Percentiles rank a stretch among this genome's conserved stretches.
phyloP scores from a whole-genome alignment of 2,329 filamentous ascomycete genomes.

The Aspergillus ochraceoroseus region DNA sequence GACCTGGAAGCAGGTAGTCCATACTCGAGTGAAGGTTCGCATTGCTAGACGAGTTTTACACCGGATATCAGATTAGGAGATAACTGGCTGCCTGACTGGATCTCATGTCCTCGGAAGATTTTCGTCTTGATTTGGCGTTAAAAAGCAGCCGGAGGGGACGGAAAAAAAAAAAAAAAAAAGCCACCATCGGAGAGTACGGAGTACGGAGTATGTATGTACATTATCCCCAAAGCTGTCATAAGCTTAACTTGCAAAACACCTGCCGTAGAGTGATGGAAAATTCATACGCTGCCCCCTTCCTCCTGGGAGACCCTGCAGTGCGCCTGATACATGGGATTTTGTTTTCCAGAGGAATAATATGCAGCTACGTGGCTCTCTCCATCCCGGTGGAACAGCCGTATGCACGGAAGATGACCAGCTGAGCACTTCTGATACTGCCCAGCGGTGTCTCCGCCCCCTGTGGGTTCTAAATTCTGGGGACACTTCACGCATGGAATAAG shows the following conservation, averaged over 20 bases:
- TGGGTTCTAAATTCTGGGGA: slow-evolving; percentile 5
- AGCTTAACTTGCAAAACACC: slow-evolving; percentile 6
- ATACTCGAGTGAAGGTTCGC: too few species aligned
- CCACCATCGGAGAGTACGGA: background rate
- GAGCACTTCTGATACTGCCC: slow-evolving; percentile 18
- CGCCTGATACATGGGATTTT: slow-evolving; percentile 17
- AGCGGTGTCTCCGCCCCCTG: slow-evolving; percentile 10
- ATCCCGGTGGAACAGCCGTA: slow-evolving; percentile 20
- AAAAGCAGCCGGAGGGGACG: background rate
- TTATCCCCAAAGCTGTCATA: slow-evolving; percentile 1
- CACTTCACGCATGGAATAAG: slow-evolving; percentile 3
- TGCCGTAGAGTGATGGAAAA: background rate
- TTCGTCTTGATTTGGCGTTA: background rate
- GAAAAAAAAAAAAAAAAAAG: background rate
- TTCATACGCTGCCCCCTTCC: background rate
- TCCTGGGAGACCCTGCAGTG: slow-evolving; percentile 17
- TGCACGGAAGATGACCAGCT: slow-evolving; percentile 25
- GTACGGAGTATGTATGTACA: too few species aligned
- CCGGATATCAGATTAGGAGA: slow-evolving; percentile 8
- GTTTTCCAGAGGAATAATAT: slow-evolving; percentile 11
- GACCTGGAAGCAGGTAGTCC: too few species aligned
- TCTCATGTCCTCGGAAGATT: slow-evolving; percentile 9
- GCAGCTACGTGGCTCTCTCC: slow-evolving; percentile 25
- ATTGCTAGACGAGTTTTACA: too few species aligned
- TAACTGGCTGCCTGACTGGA: too few species aligned